Conservation (phyloP, 2,329 filamentous ascomycete species). For the Trichoderma oligosporum region DNA sequence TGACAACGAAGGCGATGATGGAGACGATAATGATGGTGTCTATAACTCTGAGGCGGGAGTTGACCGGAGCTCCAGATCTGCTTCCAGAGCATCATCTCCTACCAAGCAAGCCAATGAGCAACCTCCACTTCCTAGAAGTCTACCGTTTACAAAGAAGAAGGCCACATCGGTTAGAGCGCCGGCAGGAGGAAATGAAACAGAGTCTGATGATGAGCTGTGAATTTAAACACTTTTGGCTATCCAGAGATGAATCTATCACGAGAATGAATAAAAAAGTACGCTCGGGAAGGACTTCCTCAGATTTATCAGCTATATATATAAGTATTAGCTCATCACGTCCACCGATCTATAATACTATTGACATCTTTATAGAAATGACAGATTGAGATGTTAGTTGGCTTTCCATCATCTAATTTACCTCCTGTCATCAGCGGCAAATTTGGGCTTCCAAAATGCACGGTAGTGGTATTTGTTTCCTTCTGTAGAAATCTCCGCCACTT, state of each 20-base stretch:
- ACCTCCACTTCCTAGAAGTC: conserved; percentile 38
- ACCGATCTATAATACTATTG: background rate
- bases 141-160: conserved; percentile 45
- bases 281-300: too few species aligned
- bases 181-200: conserved; percentile 43
- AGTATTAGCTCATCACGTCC: background rate
- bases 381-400: too few species aligned
- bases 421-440: conserved; percentile 50
- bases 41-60: background rate
- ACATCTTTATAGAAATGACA: background rate
- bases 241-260: too few species aligned
- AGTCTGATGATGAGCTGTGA: conserved; percentile 55
- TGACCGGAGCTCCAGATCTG: background rate
- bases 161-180: conserved; percentile 27
- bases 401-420: conserved; percentile 24
- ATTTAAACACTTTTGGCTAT: too few species aligned
- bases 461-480: conserved; percentile 58
- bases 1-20: conserved; percentile 32
- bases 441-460: conserved; percentile 55
- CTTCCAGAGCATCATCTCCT: conserved; percentile 18
- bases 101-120: conserved; percentile 25
- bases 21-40: conserved; percentile 23
- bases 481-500: conserved; percentile 54
- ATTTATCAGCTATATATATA: too few species aligned
- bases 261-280: background rate